These are phyloP conservation scores for Pythium aquatile DNA, from an alignment of 352 stramenopile genomes.

Conservation along the genomic window DNA sequence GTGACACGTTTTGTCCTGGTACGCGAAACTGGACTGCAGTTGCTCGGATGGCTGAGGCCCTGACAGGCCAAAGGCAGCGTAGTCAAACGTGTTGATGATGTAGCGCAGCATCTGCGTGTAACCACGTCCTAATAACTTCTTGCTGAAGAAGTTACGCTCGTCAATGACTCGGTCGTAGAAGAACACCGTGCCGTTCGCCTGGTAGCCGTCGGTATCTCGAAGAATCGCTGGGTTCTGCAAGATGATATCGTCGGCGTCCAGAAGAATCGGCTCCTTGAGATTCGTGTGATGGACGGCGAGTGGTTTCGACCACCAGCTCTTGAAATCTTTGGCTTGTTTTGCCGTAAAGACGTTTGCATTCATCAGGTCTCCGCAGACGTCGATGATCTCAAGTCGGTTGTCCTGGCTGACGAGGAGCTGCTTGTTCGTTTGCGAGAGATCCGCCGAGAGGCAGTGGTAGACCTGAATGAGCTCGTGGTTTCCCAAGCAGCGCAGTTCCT, in stretches of 20 bases:
- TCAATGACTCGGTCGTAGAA: conserved; percentile 62
- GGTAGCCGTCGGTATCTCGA: conserved; percentile 36
- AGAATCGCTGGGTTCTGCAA: conserved; percentile 41
- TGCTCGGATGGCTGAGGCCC: conserved; percentile 21
- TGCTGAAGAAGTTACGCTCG: conserved; percentile 27
- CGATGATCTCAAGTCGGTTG: conserved; percentile 50
- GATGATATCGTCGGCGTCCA: conserved; percentile 61
- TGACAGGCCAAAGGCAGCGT: conserved; percentile 35
- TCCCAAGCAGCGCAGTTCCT: conserved; percentile 43
- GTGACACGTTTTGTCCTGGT: conserved; percentile 33
- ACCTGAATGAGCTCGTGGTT: conserved; percentile 45
- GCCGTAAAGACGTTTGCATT: conserved; percentile 12
- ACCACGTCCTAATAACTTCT: conserved; percentile 5
- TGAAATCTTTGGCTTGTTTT: conserved; percentile 30
- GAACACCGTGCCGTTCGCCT: conserved; percentile 50
- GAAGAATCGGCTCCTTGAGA: conserved; percentile 43
- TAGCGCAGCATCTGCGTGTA: conserved; percentile 34
- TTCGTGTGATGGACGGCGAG: conserved; percentile 53
- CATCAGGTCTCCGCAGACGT: conserved; percentile 54
- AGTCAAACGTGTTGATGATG: conserved; percentile 45
- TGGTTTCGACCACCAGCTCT: conserved; percentile 65
- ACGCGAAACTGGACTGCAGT: conserved; percentile 33
- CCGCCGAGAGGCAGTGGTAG: conserved; percentile 39
- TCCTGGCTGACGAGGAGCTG: conserved; percentile 45
- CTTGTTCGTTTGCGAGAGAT: conserved; percentile 36